Base-by-base conservation (phyloP, 2,329 filamentous ascomycete species). In the Ascochyta clinopodiicola region DNA sequence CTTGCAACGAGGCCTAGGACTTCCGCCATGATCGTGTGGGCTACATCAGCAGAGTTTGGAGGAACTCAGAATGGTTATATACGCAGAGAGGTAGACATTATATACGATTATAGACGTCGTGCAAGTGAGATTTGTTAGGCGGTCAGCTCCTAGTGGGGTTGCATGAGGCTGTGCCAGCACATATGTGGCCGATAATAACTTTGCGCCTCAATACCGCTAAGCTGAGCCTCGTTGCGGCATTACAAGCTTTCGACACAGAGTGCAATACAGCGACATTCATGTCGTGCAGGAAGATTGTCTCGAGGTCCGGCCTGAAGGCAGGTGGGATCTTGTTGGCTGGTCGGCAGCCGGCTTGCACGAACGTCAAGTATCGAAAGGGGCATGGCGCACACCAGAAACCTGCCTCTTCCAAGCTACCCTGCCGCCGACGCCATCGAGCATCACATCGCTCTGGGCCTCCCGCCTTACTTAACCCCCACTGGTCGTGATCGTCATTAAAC, bases 1-100 rank as follows among this genome's bases (percentile, higher is more conserved):
- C 67, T 69, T 10, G 70, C 69, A 24, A 68, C 59, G n/a, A 74
- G 35, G 21, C 66, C 63, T 12, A 66, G 19, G 10, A 50, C 50
- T 35, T 72, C 71, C 2, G 68, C 67, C 68, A 72, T 73, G 4
- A 34, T 39, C 6, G 17, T 12, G n/a, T 9, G 19, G 34, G 17
- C 31, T 24, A 6, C 27, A 31, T 9, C 3, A 12, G 7, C 12
- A 9, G 15, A 9, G 21, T 34, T 4, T 19, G 8, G 9, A 32
- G 21, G 17, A 6, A 5, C 15, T 1, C 6, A n/a, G 9, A 25
- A 19, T 13, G 15, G 17, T 40, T n/a, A 40, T 9, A 29, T 42
- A 29, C n/a, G 7, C 15, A 19, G 35, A 29, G 5, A 17, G 29
- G 29, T 15, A 13, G 6, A 6, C 9, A 13, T 6, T 24, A 42